phyloP scores from a whole-genome alignment of 345 rosid genomes.

The Gynandropsis gynandra region DNA sequence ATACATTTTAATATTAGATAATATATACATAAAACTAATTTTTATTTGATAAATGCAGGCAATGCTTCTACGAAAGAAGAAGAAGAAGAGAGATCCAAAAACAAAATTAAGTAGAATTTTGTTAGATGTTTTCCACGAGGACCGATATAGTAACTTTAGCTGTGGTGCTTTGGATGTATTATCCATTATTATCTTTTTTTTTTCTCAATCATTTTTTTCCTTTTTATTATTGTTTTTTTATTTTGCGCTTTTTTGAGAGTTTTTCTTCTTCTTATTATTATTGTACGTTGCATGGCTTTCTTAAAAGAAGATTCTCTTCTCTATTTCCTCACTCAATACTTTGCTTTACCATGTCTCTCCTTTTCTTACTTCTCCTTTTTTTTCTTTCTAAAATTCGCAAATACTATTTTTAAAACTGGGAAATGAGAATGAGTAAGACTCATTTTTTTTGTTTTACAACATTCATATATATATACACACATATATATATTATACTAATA shows the following conservation, averaged over 20 bases:
- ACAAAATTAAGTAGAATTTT: conserved; percentile 22
- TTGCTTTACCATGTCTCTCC: conserved; percentile 28
- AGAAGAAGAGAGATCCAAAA: conserved; percentile 17
- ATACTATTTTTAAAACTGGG: too few relatives aligned
- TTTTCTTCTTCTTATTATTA: conserved; percentile 32
- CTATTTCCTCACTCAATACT: conserved; percentile 31
- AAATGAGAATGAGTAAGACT: too few relatives aligned
- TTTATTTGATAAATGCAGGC: conserved; percentile 15
- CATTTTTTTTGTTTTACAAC: too few relatives aligned
- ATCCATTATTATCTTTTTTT: conserved; percentile 24
- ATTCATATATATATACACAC: too few relatives aligned
- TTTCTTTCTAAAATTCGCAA: too few relatives aligned
- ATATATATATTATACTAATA: too few relatives aligned
- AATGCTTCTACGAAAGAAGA: conserved; percentile 25
- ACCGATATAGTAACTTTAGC: conserved; percentile 30
- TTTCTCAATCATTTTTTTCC: background rate
- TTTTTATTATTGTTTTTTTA: conserved; percentile 19
- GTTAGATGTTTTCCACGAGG: conserved; percentile 29
- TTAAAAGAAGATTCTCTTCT: conserved; percentile 56
- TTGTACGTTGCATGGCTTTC: conserved; percentile 63
- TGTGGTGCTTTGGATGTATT: conserved; percentile 34
- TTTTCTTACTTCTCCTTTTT: conserved; percentile 10
- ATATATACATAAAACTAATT: too few relatives aligned
- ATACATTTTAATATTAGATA: too few relatives aligned
- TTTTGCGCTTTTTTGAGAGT: conserved; percentile 26